phyloP scores from a whole-genome alignment of 129 eudicot genomes.

The Daucus carota region DNA sequence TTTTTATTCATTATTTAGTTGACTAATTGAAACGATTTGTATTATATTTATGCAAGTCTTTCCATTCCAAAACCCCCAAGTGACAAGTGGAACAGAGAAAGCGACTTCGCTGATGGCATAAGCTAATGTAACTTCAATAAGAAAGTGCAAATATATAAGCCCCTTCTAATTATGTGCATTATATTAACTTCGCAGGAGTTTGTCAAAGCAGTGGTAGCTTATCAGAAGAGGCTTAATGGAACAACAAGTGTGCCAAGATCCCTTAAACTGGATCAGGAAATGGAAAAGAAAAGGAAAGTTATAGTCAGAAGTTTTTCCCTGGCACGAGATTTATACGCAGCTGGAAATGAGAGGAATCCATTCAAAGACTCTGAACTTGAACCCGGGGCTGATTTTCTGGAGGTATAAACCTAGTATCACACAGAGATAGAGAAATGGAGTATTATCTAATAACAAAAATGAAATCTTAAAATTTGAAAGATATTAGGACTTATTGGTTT shows the following conservation, averaged over 20 bases:
- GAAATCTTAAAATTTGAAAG: background rate
- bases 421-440: background rate
- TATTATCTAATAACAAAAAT: background rate
- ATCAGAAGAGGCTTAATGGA: constrained; percentile 56
- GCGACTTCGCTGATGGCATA: background rate
- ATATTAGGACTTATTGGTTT: background rate
- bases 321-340: constrained; percentile 54
- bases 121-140: background rate
- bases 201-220: constrained; percentile 78
- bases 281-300: constrained; percentile 59
- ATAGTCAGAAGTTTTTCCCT: constrained; percentile 70
- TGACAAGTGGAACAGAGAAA: background rate
- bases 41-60: background rate
- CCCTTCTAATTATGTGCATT: background rate
- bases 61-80: background rate
- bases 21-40: background rate
- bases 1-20: background rate
- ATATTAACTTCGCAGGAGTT: constrained; percentile 48
- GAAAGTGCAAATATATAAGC: background rate
- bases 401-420: constrained; percentile 40
- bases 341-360: constrained; percentile 26
- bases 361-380: constrained; percentile 56
- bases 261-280: constrained; percentile 46
- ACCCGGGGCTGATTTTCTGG: constrained; percentile 75
- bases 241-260: constrained; percentile 29